Evolutionary conservation across 495 filamentous ascomycete species (phyloP), one percentile per base, ranked within the genome.

Genomic region (Penicillium salamii): DNA sequence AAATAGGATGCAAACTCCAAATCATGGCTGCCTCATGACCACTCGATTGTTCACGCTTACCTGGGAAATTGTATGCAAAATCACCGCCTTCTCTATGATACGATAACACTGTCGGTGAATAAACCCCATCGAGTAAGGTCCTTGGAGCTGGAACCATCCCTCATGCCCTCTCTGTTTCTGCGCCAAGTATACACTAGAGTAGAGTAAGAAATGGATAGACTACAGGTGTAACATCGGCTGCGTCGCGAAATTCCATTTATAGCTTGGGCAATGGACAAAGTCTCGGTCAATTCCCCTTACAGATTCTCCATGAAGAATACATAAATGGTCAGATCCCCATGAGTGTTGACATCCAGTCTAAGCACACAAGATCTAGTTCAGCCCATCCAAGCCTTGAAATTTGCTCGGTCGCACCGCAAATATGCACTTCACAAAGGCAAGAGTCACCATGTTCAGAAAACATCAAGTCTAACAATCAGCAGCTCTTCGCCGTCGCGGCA

Each of bases 351-450:
- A 20, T 13, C 13, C 2, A 26, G 5, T 5, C 19, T 9, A 8
- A 15, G 9, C 17, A 21, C 2, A 12, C 20, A 26, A 19, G 37
- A 28, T 17, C 21, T 26, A 24, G 13, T 3, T 1, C 12, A 29
- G 26, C 35, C 39, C 11, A 14, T 13, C 0, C 23, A 26, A 26
- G 23, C 23, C 23, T 4, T 3, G 3, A 3, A 26, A 26, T 8
- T 3, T 26, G 23, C 3, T 26, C 23, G 23, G 3, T 20, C 42
- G 8, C 7, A 2, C 7, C 24, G 8, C 19, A 53, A 64, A 62
- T 15, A 68, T 68, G 65, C 54, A 62, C 46, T 59, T 46, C 62
- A 54, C 49, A 34, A 57, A 67, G 62, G 66, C 64, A 67, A 29
- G 11, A 11, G 12, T 3, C 19, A 39, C 21, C 31, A 32, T n/a